Conservation (phyloP, 257 asterid genomes). For the Solanum medicagineum region DNA sequence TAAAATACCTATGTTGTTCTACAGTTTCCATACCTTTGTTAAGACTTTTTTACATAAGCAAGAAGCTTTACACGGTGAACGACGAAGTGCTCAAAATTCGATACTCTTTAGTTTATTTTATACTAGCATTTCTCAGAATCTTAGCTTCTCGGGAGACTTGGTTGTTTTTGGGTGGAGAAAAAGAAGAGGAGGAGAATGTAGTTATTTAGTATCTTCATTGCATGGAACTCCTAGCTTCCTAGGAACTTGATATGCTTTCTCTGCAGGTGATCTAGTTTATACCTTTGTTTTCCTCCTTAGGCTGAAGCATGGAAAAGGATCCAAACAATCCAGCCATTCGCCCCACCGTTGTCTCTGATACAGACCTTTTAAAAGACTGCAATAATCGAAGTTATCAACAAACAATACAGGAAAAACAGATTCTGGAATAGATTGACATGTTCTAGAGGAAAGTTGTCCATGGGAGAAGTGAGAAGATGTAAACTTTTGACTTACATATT, state of each 20-base stretch:
- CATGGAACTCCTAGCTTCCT: background rate
- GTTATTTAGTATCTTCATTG: background rate
- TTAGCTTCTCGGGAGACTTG: background rate
- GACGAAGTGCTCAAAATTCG: background rate
- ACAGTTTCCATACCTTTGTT: background rate
- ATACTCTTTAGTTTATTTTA: background rate
- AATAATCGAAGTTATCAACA: constrained; percentile 7
- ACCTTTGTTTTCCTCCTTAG: constrained; percentile 58
- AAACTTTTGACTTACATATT: constrained; percentile 37
- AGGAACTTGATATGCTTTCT: background rate
- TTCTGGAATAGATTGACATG: background rate
- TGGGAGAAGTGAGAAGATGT: background rate
- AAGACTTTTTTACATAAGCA: background rate
- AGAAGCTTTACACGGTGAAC: background rate
- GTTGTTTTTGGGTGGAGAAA: background rate
- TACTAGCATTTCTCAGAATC: background rate
- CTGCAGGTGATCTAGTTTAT: background rate
- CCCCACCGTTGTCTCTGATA: constrained; percentile 61
- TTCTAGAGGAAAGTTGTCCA: background rate
- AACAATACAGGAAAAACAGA: background rate
- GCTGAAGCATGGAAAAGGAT: constrained; percentile 41
- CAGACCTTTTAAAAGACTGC: constrained; percentile 60
- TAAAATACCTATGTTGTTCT: background rate
- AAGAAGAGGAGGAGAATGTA: background rate
- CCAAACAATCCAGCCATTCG: constrained; percentile 56